A percentile compares a stretch with the other conserved stretches of the same genome.
Evolutionary conservation across 345 rosid species (phyloP).

Genomic region (Arabis alpina): DNA sequence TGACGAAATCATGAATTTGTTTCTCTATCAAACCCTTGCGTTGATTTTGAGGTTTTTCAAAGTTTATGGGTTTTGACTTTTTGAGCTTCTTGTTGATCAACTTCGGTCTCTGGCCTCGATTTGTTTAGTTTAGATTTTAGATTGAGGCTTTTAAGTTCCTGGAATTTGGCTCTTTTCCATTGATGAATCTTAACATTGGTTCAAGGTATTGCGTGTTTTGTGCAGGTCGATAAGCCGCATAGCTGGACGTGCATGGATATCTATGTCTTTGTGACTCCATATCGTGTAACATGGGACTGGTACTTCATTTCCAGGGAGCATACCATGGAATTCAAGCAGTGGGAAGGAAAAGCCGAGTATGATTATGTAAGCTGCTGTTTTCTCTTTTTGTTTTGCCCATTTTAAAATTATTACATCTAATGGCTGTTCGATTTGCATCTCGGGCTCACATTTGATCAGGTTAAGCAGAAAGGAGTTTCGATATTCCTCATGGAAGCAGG

Average conservation of each 20-base stretch:
- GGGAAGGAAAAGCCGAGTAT: conserved; percentile 90
- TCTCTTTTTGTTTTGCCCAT: neutral
- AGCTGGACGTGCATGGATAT: conserved; percentile 99
- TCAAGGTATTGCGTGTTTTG: conserved; percentile 10
- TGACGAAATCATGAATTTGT: conserved; percentile 20
- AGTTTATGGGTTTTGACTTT: conserved; percentile 9
- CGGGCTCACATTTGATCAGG: conserved; percentile 49
- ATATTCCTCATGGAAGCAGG: conserved; percentile 99
- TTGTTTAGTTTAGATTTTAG: conserved; percentile 1
- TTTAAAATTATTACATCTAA: neutral
- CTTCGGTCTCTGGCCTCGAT: neutral
- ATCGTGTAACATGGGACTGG: conserved; percentile 95
- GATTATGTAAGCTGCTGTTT: conserved; percentile 66
- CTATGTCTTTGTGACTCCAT: conserved; percentile 94
- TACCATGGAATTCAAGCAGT: conserved; percentile 70
- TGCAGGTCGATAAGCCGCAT: conserved; percentile 77
- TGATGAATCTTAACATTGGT: conserved; percentile 24
- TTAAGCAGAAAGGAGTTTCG: conserved; percentile 84
- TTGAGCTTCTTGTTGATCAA: conserved; percentile 12
- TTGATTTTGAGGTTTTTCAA: neutral
- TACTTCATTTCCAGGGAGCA: conserved; percentile 84
- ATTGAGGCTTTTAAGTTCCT: neutral
- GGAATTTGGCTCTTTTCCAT: neutral
- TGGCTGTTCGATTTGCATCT: conserved; percentile 4
- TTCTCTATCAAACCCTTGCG: neutral